Evolutionary conservation across 495 filamentous ascomycete genomes (phyloP), one percentile per base, ranked within the genome.

Genomic region (Diplogelasinospora grovesii): DNA sequence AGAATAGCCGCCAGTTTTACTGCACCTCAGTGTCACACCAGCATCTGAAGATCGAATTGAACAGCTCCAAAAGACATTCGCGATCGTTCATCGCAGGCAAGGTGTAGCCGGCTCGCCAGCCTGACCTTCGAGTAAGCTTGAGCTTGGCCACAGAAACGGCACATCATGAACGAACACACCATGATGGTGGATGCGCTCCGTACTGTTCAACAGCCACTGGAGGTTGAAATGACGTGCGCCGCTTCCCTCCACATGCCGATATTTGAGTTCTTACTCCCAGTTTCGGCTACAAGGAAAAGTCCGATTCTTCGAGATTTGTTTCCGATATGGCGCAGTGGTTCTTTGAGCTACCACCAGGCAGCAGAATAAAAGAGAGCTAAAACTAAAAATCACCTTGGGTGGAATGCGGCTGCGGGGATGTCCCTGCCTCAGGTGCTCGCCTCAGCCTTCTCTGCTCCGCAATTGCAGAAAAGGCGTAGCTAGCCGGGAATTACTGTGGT

Each of bases 1-100:
- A 9, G n/a, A 23, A 31, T 55, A 52, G 52, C 45, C 52, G 52
- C 52, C 45, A n/a, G n/a, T n/a, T n/a, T n/a, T n/a, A n/a, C n/a
- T n/a, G n/a, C n/a, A n/a, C n/a, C n/a, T n/a, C n/a, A n/a, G n/a
- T n/a, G n/a, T n/a, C n/a, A n/a, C n/a, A n/a, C n/a, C n/a, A 36
- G 34, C n/a, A 29, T 40, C 26, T 46, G 52, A 48, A 52, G 48
- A 41, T 35, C 25, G 29, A 34, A 22, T 23, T 44, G 46, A 34
- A 45, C 46, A 36, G 15, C 23, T 21, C 19, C 42, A 45, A 27
- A 8, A 18, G 10, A 28, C 10, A 18, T 22, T 32, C 15, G 11
- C 18, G 23, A 24, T 29, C 23, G 26, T 33, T 33, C n/a, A 18
- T 11, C 33, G 24, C 24, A 31, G n/a, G n/a, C n/a, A n/a, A n/a